phyloP scores from a whole-genome alignment of 441 rosid genomes.

The Gossypium aridum region DNA sequence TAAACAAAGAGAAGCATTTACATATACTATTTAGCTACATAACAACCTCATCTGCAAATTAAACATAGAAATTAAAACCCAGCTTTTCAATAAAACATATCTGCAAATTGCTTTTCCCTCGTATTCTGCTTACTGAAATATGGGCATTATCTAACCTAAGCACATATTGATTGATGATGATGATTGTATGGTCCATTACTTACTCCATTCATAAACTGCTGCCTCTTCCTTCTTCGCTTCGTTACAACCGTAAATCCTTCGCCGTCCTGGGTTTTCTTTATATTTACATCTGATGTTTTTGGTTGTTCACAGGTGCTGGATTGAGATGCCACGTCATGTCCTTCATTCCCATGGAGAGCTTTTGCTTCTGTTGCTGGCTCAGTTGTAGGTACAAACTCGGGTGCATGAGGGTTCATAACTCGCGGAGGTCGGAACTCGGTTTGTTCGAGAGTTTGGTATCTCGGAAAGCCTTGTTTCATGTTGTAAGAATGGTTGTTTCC shows the following conservation, averaged over 20 bases:
- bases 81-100: background rate
- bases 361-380: constrained; percentile 28
- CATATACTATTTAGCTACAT: background rate
- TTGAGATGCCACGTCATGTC: constrained; percentile 18
- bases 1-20: constrained; percentile 1
- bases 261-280: constrained; percentile 28
- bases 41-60: background rate
- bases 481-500: constrained; percentile 30
- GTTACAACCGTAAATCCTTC: constrained; percentile 52
- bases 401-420: constrained; percentile 66
- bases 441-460: constrained; percentile 26
- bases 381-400: constrained; percentile 41
- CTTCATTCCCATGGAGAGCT: constrained; percentile 34
- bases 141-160: constrained; percentile 41
- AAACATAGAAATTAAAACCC: background rate
- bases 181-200: constrained; percentile 40
- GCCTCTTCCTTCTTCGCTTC: constrained; percentile 52
- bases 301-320: constrained; percentile 21
- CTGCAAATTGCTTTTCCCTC: background rate
- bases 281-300: constrained; percentile 23
- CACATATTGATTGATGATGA: constrained; percentile 48
- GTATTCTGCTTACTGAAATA: background rate
- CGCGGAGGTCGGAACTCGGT: constrained; percentile 23
- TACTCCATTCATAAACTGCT: constrained; percentile 41
- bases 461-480: constrained; percentile 29